These are phyloP conservation scores for Abrus precatorius DNA, from an alignment of 306 rosid species.

Conservation along the genomic window DNA sequence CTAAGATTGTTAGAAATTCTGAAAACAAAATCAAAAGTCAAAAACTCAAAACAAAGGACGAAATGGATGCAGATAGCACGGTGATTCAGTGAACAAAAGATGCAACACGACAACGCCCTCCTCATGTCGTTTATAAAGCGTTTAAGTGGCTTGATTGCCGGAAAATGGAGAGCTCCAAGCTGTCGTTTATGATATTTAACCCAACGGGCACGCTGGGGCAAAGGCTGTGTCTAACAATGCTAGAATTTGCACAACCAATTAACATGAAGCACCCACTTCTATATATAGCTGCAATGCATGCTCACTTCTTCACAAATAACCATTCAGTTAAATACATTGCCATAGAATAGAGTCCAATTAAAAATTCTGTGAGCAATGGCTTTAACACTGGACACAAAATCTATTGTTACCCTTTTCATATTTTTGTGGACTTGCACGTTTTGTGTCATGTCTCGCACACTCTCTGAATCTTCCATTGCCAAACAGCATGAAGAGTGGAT, in stretches of 20 bases:
- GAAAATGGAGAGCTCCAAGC: background rate
- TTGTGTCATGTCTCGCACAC: background rate
- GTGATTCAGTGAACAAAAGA: too few relatives aligned
- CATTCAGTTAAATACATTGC: background rate
- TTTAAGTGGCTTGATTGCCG: too few relatives aligned
- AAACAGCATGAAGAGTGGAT: slow-evolving; percentile 32
- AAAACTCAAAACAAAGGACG: too few relatives aligned
- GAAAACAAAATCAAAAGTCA: too few relatives aligned
- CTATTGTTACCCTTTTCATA: background rate
- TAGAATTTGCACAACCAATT: background rate
- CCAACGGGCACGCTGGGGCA: background rate
- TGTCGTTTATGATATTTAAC: background rate
- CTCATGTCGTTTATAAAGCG: too few relatives aligned
- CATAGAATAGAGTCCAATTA: background rate
- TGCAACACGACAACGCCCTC: too few relatives aligned
- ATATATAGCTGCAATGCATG: background rate
- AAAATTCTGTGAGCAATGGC: slow-evolving; percentile 37
- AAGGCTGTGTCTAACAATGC: background rate
- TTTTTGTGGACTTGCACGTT: background rate
- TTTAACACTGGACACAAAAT: background rate
- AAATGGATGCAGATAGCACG: too few relatives aligned
- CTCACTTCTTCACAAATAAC: background rate
- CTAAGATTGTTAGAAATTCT: too few relatives aligned
- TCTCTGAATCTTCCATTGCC: slow-evolving; percentile 16
- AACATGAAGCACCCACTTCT: background rate